Conservation (phyloP, 2,329 filamentous ascomycete genomes). For the Cladosporium sp. region DNA sequence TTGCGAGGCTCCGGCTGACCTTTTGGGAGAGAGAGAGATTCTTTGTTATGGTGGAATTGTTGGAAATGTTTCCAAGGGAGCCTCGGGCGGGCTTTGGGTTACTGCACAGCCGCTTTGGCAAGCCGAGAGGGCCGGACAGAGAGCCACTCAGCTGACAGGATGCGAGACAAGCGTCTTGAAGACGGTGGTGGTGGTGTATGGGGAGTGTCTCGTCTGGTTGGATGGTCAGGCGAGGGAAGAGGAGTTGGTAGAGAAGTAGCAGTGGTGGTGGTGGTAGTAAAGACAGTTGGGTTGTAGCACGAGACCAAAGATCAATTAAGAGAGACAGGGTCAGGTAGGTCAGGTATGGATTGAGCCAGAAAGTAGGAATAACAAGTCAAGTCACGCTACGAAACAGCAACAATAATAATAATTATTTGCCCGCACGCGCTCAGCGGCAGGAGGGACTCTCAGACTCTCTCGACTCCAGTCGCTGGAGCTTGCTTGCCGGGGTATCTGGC, state of each 20-base stretch:
- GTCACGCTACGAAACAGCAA: too few species aligned
- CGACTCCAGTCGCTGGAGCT: too few species aligned
- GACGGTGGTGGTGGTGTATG: not conserved
- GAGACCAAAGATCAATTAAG: too few species aligned
- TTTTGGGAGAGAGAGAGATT: constrained; percentile 3
- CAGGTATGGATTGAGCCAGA: too few species aligned
- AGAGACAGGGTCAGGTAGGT: too few species aligned
- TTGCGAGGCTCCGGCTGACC: constrained; percentile 4
- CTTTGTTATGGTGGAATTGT: constrained; percentile 8
- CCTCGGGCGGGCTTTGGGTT: constrained; percentile 10
- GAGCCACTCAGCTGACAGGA: constrained; percentile 9
- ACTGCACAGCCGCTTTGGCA: constrained; percentile 7
- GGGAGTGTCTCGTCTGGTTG: not conserved
- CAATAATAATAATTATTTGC: too few species aligned
- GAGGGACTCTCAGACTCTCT: too few species aligned
- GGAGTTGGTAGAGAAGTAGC: not conserved
- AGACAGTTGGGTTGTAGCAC: not conserved
- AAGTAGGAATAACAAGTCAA: too few species aligned
- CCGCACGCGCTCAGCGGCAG: too few species aligned
- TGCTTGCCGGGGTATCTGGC: too few species aligned
- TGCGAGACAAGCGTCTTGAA: constrained; percentile 3
- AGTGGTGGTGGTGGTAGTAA: not conserved
- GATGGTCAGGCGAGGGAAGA: not conserved
- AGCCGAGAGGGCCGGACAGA: constrained; percentile 10
- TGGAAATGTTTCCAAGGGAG: constrained; percentile 13